phyloP scores from a whole-genome alignment of 306 rosid species.

The Cucurbita pepo region DNA sequence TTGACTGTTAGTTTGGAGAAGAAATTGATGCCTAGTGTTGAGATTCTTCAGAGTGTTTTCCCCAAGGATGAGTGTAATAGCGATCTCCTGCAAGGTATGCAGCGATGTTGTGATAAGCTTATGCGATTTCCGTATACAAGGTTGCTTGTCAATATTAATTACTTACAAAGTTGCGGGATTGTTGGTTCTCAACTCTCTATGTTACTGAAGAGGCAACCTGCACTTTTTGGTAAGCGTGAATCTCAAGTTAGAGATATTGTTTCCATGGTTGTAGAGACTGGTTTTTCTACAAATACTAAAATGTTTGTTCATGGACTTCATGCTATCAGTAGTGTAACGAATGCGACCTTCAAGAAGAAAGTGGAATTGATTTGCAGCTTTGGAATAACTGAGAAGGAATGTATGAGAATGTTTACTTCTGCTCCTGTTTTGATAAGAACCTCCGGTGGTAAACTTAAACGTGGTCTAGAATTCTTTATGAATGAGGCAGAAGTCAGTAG shows the following conservation, averaged over 20 bases:
- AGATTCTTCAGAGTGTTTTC: slow-evolving; percentile 22
- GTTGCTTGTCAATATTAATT: slow-evolving; percentile 15
- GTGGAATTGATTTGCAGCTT: slow-evolving; percentile 8
- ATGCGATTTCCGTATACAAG: slow-evolving; percentile 1
- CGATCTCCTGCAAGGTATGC: slow-evolving; percentile 13
- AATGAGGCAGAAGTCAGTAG: slow-evolving; percentile 18
- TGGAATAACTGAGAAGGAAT: slow-evolving; percentile 35
- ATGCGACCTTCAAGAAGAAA: slow-evolving; percentile 19
- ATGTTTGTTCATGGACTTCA: slow-evolving; percentile 34
- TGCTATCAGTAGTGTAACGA: slow-evolving; percentile 19
- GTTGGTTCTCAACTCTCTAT: slow-evolving; percentile 29
- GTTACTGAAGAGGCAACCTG: slow-evolving; percentile 23
- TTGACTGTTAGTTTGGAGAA: slow-evolving; percentile 31
- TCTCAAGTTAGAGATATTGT: slow-evolving; percentile 20
- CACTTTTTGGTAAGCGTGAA: slow-evolving; percentile 11
- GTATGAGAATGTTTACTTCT: slow-evolving; percentile 27
- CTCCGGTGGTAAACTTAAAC: slow-evolving; percentile 28
- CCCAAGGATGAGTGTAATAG: slow-evolving; percentile 3
- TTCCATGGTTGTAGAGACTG: slow-evolving; percentile 24
- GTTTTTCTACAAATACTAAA: slow-evolving; percentile 20
- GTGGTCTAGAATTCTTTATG: slow-evolving; percentile 33
- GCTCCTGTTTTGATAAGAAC: slow-evolving; percentile 24
- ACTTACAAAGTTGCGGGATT: slow-evolving; percentile 35
- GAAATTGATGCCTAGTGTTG: slow-evolving; percentile 26
- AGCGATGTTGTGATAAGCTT: slow-evolving; percentile 9